A percentile compares a stretch with the other conserved stretches of the same genome.
Conservation (phyloP, 345 rosid species). For the Rhodamnia argentea region DNA sequence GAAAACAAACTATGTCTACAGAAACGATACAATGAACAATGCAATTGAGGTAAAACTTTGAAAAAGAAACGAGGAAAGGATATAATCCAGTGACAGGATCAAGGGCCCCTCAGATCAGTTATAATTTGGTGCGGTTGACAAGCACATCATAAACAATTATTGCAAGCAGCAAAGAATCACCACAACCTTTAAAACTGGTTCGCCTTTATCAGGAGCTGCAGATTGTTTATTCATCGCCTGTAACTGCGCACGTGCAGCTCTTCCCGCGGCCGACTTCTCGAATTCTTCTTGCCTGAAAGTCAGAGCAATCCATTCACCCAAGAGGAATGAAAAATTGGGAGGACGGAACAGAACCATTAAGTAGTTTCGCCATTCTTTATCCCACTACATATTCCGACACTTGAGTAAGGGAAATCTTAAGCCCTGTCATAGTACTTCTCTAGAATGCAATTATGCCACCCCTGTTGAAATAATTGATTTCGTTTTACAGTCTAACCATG, state of each 20-base stretch:
- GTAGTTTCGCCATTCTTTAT: background rate
- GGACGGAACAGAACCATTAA: background rate
- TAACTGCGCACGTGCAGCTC: slow-evolving; percentile 76
- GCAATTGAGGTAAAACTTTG: background rate
- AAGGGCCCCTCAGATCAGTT: background rate
- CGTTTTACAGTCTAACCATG: background rate
- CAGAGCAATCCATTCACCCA: background rate
- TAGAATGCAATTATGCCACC: background rate
- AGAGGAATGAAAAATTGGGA: background rate
- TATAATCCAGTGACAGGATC: background rate
- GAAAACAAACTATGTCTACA: background rate
- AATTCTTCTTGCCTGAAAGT: slow-evolving; percentile 69
- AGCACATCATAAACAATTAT: background rate
- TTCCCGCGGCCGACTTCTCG: slow-evolving; percentile 86
- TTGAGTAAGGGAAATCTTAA: background rate
- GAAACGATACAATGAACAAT: background rate
- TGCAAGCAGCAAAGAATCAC: background rate
- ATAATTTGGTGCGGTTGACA: background rate
- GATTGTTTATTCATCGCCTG: slow-evolving; percentile 75
- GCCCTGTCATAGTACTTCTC: background rate
- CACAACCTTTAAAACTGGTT: slow-evolving; percentile 78
- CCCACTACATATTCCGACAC: background rate
- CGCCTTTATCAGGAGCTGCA: slow-evolving; percentile 54
- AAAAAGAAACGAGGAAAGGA: background rate
- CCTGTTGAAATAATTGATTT: background rate